Percentiles rank a stretch among this genome's conserved stretches.
Evolutionary conservation across 2,329 filamentous ascomycete species (phyloP).

Genomic region (Arthrobotrys pseudoclavata): DNA sequence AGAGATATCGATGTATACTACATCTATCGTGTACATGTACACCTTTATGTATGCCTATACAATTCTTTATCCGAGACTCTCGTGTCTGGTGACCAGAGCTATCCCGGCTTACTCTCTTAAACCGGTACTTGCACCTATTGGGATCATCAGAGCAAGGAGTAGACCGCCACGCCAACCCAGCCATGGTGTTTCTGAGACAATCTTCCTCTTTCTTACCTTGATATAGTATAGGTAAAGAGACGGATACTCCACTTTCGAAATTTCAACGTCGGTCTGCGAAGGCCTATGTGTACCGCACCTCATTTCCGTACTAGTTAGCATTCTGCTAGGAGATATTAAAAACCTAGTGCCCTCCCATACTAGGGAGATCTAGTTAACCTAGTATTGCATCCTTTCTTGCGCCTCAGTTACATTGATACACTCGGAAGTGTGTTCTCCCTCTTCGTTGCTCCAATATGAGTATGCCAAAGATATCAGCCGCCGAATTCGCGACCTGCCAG

Average conservation of each 20-base stretch:
- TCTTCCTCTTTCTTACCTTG: background rate
- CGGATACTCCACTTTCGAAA: background rate
- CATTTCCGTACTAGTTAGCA: background rate
- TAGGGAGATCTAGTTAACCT: background rate
- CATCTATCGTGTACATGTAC: too few species aligned
- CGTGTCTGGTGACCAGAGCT: too few species aligned
- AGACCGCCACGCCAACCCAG: background rate
- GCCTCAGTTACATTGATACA: too few species aligned
- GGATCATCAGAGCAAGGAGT: background rate
- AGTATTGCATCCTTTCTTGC: background rate
- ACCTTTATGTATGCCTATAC: too few species aligned
- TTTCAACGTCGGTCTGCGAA: too few species aligned
- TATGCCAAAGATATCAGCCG: slow-evolving; percentile 25
- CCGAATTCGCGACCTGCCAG: slow-evolving; percentile 31
- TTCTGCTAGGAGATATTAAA: slow-evolving; percentile 2
- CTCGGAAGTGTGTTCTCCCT: background rate
- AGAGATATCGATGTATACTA: too few species aligned
- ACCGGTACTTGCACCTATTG: background rate
- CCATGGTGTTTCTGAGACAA: background rate
- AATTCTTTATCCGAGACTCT: too few species aligned
- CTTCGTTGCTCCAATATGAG: slow-evolving; percentile 4
- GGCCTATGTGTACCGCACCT: background rate
- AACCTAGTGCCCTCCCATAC: background rate
- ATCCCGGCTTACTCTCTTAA: too few species aligned
- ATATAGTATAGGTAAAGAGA: background rate